These are phyloP conservation scores for Malassezia globosa DNA, from an alignment of 1,284 basidiomycete species.

Conservation along the genomic window DNA sequence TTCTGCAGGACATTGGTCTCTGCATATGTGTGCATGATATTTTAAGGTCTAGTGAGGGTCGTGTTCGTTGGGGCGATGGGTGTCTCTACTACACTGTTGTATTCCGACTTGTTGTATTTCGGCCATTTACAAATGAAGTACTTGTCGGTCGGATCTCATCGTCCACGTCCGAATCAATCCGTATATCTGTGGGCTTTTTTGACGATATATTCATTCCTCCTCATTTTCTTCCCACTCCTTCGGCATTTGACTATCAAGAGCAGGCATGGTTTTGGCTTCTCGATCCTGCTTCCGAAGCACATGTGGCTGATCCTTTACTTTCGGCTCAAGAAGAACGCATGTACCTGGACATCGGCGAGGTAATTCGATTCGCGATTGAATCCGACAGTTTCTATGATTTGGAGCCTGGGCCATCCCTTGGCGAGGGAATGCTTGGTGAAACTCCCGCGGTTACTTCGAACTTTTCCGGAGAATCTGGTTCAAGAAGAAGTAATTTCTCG, in stretches of 20 bases:
- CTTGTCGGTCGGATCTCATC: constrained; percentile 71
- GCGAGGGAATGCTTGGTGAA: constrained; percentile 20
- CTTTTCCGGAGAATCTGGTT: constrained; percentile 57
- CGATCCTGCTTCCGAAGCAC: constrained; percentile 38
- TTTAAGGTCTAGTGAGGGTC: constrained; percentile 73
- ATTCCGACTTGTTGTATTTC: constrained; percentile 78
- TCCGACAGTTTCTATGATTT: constrained; percentile 79
- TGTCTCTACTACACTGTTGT: constrained; percentile 89
- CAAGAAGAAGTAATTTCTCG: constrained; percentile 51
- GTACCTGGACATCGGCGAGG: constrained; percentile 72
- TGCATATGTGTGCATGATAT: constrained; percentile 82
- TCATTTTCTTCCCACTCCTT: constrained; percentile 59
- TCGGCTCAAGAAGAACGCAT: constrained; percentile 56
- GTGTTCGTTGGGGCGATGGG: constrained; percentile 86
- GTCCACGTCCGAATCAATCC: constrained; percentile 13
- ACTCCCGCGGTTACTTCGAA: constrained; percentile 24
- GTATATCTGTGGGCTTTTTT: constrained; percentile 78
- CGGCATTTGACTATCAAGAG: constrained; percentile 55
- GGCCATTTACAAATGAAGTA: constrained; percentile 81
- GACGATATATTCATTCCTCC: constrained; percentile 75
- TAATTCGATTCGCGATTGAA: constrained; percentile 77
- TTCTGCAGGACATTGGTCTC: constrained; percentile 81
- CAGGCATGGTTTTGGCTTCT: constrained; percentile 49
- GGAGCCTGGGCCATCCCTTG: constrained; percentile 62
- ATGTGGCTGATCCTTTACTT: constrained; percentile 24